phyloP scores from a whole-genome alignment of 331 rosid species.

The Rhamnella rubrinervis region DNA sequence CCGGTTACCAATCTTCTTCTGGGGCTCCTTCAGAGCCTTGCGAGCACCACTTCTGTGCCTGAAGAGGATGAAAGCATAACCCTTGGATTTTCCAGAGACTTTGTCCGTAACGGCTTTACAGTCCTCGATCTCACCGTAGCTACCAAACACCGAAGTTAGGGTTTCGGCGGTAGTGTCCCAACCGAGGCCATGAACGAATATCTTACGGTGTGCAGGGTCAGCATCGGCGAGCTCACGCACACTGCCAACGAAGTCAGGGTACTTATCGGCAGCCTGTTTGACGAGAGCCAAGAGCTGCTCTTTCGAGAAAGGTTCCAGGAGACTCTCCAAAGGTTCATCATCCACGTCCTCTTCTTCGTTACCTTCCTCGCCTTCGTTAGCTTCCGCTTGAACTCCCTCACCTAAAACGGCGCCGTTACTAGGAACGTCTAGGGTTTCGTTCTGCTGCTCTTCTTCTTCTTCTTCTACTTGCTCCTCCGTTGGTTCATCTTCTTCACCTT shows the following conservation, averaged over 20 bases:
- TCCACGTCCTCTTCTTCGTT: conserved; percentile 44
- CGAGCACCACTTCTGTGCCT: conserved; percentile 56
- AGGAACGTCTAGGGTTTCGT: conserved; percentile 14
- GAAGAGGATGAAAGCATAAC: conserved; percentile 52
- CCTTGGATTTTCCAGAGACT: conserved; percentile 58
- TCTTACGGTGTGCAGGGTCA: conserved; percentile 67
- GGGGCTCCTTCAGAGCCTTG: conserved; percentile 44
- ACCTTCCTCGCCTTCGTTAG: conserved; percentile 2
- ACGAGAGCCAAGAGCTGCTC: conserved; percentile 54
- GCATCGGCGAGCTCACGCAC: conserved; percentile 56
- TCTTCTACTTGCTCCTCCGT: conserved; percentile 21
- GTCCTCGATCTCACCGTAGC: conserved; percentile 62
- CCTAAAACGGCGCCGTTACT: not conserved
- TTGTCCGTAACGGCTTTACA: conserved; percentile 62
- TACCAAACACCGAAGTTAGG: conserved; percentile 40
- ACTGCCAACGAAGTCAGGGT: conserved; percentile 42
- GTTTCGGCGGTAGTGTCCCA: conserved; percentile 63
- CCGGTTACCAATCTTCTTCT: conserved; percentile 56
- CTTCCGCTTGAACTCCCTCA: not conserved
- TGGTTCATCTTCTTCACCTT: conserved; percentile 20
- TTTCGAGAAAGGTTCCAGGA: conserved; percentile 62
- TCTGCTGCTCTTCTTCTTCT: conserved; percentile 16
- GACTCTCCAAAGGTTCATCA: conserved; percentile 56
- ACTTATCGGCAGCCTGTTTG: conserved; percentile 44
- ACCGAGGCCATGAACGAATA: conserved; percentile 65